Conservation (phyloP, 129 eudicot genomes). For the Chrysanthemum lavandulifolium region DNA sequence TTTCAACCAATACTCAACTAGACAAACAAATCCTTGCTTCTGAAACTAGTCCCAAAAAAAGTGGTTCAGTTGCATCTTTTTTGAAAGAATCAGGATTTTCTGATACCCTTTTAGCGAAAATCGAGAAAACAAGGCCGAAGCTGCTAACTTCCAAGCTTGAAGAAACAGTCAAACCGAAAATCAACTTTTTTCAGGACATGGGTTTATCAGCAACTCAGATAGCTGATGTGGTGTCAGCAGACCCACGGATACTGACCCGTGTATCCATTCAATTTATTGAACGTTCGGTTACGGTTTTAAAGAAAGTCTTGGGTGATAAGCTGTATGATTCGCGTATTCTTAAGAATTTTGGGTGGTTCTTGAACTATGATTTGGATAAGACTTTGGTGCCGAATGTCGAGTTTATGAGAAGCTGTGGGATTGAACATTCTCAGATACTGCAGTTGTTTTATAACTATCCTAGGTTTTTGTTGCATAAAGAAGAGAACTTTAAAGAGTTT, state of each 20-base stretch:
- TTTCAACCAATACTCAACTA: background rate
- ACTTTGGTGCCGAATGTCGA: conserved; percentile 33
- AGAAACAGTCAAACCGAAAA: background rate
- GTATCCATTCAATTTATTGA: conserved; percentile 3
- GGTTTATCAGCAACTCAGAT: conserved; percentile 27
- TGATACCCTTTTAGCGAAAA: background rate
- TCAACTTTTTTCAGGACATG: background rate
- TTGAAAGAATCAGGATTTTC: conserved; percentile 6
- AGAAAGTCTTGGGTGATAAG: conserved; percentile 32
- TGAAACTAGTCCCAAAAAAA: background rate
- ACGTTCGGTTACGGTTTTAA: conserved; percentile 14
- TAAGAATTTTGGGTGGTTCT: conserved; percentile 10
- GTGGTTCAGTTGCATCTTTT: background rate
- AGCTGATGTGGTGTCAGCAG: conserved; percentile 13
- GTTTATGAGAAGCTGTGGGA: conserved; percentile 36
- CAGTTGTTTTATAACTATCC: conserved; percentile 17
- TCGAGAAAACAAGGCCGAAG: background rate
- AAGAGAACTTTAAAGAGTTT: conserved; percentile 22
- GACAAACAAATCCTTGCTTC: background rate
- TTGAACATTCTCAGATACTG: conserved; percentile 27
- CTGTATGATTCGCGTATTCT: conserved; percentile 21
- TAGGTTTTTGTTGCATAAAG: conserved; percentile 18
- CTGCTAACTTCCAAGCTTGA: conserved; percentile 1
- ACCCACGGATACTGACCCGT: conserved; percentile 21
- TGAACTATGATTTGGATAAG: conserved; percentile 23